Evolutionary conservation across 306 rosid genomes (phyloP).

Genomic region (Sphenostylis stenocarpa): DNA sequence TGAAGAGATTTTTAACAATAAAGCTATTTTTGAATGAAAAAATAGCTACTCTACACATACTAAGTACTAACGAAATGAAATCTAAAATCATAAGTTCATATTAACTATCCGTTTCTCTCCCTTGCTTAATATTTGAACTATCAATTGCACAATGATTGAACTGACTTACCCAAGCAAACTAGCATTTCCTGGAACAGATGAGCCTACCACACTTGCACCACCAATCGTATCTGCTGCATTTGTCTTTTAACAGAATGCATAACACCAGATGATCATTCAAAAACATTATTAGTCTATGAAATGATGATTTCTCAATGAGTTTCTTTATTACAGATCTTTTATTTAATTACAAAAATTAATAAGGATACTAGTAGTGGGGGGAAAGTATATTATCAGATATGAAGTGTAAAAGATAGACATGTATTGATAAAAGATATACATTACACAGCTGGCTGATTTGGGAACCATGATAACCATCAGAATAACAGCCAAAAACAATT

Average conservation of each 20-base stretch:
- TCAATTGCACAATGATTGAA: not conserved
- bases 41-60: not conserved
- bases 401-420: not conserved
- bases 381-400: not conserved
- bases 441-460: not conserved
- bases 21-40: not conserved
- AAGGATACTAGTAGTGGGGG: not conserved
- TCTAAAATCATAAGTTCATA: constrained; percentile 5
- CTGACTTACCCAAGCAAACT: constrained; percentile 87
- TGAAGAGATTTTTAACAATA: not conserved
- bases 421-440: not conserved
- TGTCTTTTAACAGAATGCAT: constrained; percentile 47
- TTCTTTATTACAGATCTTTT: not conserved
- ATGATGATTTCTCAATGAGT: not conserved
- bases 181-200: constrained; percentile 79
- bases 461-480: constrained; percentile 12
- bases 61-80: not conserved
- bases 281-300: not conserved
- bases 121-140: not conserved
- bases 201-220: constrained; percentile 48
- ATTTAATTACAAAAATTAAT: not conserved
- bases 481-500: constrained; percentile 35
- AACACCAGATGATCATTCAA: constrained; percentile 26
- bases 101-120: not conserved
- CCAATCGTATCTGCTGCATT: constrained; percentile 60